Base-by-base conservation (phyloP, 176 grass and related monocot species). In the Bothriochloa decipiens region DNA sequence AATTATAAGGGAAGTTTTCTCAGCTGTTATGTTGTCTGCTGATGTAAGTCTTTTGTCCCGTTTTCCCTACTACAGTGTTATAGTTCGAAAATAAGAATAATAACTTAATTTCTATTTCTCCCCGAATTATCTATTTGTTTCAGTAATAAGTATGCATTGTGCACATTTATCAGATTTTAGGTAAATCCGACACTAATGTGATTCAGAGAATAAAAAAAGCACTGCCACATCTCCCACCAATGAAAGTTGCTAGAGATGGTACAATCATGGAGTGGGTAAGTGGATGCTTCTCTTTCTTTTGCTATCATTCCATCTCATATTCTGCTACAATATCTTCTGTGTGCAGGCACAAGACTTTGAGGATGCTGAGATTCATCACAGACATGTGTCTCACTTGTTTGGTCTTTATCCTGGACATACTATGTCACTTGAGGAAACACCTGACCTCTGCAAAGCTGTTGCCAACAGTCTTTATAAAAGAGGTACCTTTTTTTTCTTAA, bases 371-470 rank as follows among this genome's bases (percentile, higher is more conserved):
- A 81, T 91, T 68, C 95, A 94, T 70, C 90, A 97, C 65, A 89
- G 95, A 72, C 95, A 97, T 87, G 81, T 97, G 66, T 97, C 95
- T 20, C 95, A 92, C 75, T 87, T 97, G 6, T 97, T 97, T 75
- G 92, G 95, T 80, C 95, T 97, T 91, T 97, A 91, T 81, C 95
- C 95, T 68, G 95, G 95, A 61, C 95, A 97, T 87, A 91, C 90
- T 53, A 88, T 97, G 61, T 83, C 95, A 79, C 66, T 88, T 11
- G 81, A 92, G 86, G 55, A 97, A 92, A 87, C 92, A 82, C 82
- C 92, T 84, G 86, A 94, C 46, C 87, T 97, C 46, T 97, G 95
- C 75, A 92, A 92, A 91, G 90, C 95, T 81, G 88, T 88, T 76
- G 90, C 90, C 29, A 97, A 91, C 74, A 97, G 81, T 73, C 95